A percentile compares a stretch with the other conserved stretches of the same genome.
Conservation (phyloP, 768 basidiomycete species). For the Agaricus blazei region DNA sequence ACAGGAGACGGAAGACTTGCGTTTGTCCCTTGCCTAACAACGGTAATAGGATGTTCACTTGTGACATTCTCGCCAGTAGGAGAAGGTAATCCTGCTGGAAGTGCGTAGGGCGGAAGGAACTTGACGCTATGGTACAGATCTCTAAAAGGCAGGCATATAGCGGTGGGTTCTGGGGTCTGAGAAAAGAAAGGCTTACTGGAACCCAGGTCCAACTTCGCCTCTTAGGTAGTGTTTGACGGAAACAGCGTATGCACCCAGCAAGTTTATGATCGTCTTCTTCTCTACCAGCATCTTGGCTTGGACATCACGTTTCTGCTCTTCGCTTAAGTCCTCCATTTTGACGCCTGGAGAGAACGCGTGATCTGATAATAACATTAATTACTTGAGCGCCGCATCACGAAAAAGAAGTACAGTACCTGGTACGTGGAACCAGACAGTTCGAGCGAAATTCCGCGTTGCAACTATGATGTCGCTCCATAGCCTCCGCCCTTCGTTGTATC, state of each 20-base stretch:
- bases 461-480: constrained; percentile 66
- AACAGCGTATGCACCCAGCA: constrained; percentile 60
- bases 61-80: neutral
- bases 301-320: constrained; percentile 20
- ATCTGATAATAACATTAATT: constrained; percentile 14
- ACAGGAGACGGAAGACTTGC: constrained; percentile 22
- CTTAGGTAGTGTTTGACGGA: constrained; percentile 71
- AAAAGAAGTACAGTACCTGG: constrained; percentile 36
- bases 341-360: neutral
- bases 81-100: constrained; percentile 35
- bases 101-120: constrained; percentile 61
- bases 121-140: constrained; percentile 70
- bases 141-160: constrained; percentile 16
- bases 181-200: constrained; percentile 25
- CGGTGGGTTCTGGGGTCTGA: neutral
- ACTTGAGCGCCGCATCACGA: neutral
- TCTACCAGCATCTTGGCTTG: constrained; percentile 50
- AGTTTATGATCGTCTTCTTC: constrained; percentile 65
- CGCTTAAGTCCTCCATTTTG: constrained; percentile 14
- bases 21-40: neutral
- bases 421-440: constrained; percentile 67
- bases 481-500: constrained; percentile 71
- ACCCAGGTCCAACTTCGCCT: constrained; percentile 47
- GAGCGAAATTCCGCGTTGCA: constrained; percentile 49
- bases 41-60: neutral